Evolutionary conservation across 1,139 yeast genomes (phyloP).

Genomic region (Suzukiozyma palmioleophila): DNA sequence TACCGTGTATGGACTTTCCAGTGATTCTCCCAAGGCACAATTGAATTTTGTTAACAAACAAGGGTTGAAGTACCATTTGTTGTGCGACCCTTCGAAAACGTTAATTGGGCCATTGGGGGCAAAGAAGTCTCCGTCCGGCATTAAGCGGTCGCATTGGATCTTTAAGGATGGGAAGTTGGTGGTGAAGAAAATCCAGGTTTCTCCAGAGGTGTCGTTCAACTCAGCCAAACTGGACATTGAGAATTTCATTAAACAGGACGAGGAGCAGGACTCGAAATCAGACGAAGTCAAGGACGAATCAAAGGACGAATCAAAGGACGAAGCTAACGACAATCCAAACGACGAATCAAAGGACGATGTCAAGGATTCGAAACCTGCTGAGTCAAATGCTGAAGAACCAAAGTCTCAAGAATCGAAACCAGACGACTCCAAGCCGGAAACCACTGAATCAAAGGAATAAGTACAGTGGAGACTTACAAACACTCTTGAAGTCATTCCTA

Average conservation of each 20-base stretch:
- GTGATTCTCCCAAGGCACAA: slow-evolving; percentile 74
- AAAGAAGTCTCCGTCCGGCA: slow-evolving; percentile 71
- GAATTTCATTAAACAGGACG: slow-evolving; percentile 18
- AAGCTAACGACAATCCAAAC: slow-evolving; percentile 6
- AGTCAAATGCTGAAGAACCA: too few relatives aligned
- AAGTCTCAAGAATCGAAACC: slow-evolving; percentile 1
- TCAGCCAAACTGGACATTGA: slow-evolving; percentile 58
- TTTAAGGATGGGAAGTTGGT: slow-evolving; percentile 72
- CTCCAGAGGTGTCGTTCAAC: slow-evolving; percentile 73
- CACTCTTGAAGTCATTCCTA: too few relatives aligned
- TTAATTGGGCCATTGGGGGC: slow-evolving; percentile 79
- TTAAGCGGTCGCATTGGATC: slow-evolving; percentile 86
- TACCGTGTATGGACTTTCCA: slow-evolving; percentile 62
- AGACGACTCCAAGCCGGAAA: slow-evolving; percentile 11
- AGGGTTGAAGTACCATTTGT: slow-evolving; percentile 63
- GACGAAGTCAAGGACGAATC: slow-evolving; percentile 9
- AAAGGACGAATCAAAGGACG: slow-evolving; percentile 9
- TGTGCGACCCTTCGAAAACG: slow-evolving; percentile 70
- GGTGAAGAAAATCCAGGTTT: slow-evolving; percentile 60
- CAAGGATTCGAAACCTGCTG: slow-evolving; percentile 6
- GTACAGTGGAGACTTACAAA: too few relatives aligned
- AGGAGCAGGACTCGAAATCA: slow-evolving; percentile 6
- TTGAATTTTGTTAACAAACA: slow-evolving; percentile 71
- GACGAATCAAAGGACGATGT: slow-evolving; percentile 5
- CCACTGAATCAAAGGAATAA: not conserved